Evolutionary conservation across 176 grass and related monocot species (phyloP), one percentile per base, ranked within the genome.

Genomic region (Tillandsia leiboldiana): DNA sequence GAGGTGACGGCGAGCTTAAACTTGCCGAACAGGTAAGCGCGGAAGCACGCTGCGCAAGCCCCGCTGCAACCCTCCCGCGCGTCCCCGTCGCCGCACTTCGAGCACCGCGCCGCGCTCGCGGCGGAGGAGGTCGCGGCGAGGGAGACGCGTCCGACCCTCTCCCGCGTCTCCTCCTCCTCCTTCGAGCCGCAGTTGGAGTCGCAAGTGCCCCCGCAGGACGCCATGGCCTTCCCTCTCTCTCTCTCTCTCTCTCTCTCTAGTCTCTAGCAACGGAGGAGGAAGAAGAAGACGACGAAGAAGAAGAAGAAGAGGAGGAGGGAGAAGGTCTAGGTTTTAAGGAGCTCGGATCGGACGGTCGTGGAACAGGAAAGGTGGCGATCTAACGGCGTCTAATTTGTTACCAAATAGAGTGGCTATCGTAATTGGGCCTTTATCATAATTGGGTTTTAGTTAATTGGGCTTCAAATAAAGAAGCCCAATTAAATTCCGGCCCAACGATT

Each of bases 1-100:
- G 87, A 79, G 12, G 82, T 86, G 28, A 99, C 87, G 12, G 90
- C 77, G 50, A 93, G 75, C 87, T 90, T 99, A 78, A 99, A 99
- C 90, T 99, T 99, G 0, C 84, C 87, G 67, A 82, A 90, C 0
- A 99, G 77, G 13, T 93, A 72, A 1, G 82, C 72, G 10, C 82
- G 79, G 70, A 99, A 86, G 76, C 90, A 99, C 1, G 76, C 75
- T 14, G 49, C 11, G 58, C 89, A 90, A 62, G 93, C 67, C 47
- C 84, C 84, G 26, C 79, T 70, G 70, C 85, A 83, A 15, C 67
- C 84, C 68, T 80, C 68, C 9, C 56, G 65, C 23, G 75, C 73
- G 52, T 83, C 83, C 57, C 72, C 80, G 50, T 77, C 81, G 22
- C 70, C 82, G 64, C 84, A 86, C 69, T 77, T 84, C 68, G 48